Base-by-base conservation (phyloP, 768 basidiomycete species). In the Podaxis sp. region DNA sequence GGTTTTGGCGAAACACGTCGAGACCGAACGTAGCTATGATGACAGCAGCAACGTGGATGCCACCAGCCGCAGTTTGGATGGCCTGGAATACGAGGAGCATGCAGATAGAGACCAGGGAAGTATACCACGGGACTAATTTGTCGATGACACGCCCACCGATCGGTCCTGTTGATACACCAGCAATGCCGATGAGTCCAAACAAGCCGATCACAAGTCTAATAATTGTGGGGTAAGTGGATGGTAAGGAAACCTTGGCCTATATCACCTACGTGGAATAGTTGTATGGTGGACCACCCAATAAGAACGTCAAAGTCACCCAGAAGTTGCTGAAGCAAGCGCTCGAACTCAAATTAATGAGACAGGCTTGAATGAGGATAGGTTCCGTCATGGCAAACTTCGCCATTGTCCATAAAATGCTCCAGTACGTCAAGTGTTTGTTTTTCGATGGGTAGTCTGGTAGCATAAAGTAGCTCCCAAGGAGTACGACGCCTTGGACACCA, bases 401-500 rank as follows among this genome's bases (percentile, higher is more conserved):
- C 93, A 95, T 95, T 8, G 87, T 88, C 73, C 78, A 84, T 36
- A 92, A 73, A 51, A 94, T 88, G 17, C 85, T 74, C 66, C 77
- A 79, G 73, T 95, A 95, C 2, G 85, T 84, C 65, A 92, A 58
- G 51, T 83, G 75, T 22, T 69, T 73, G 69, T 90, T 89, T 71
- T 90, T 93, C 12, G 88, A 83, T 1, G 92, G 93, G 68, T 90
- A 94, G 73, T 96, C 93, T 0, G 93, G 93, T n/a, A 94, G 75
- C 58, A 87, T 66, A 22, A 84, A 72, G 69, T 89, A 94, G 46
- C 86, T 75, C 24, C 88, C 79, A 4, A 81, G 40, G 7, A 89
- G 74, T 12, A 92, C 84, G 26, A 82, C 58, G 60, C 65, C 75
- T 70, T 94, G 93, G 15, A 91, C 75, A 4, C 87, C 90, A 51